Evolutionary conservation across 2,329 filamentous ascomycete genomes (phyloP).

Genomic region (Ceratocystis cacaofunesta): DNA sequence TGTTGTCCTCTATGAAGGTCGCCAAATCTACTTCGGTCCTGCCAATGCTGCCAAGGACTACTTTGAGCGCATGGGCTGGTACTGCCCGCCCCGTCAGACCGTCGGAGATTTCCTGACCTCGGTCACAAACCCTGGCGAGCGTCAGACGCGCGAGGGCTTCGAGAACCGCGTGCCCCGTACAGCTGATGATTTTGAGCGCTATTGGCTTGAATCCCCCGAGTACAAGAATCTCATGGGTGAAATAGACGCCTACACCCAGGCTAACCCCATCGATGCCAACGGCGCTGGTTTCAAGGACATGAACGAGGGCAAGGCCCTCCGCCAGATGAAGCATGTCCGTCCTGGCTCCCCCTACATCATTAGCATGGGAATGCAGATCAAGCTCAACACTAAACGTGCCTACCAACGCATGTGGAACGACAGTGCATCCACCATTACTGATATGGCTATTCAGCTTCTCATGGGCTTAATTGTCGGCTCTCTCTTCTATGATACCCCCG

Average conservation of each 20-base stretch:
- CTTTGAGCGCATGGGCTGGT: constrained; percentile 55
- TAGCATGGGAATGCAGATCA: constrained; percentile 38
- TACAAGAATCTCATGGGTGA: constrained; percentile 30
- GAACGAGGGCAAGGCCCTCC: constrained; percentile 33
- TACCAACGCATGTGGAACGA: constrained; percentile 40
- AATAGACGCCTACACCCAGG: constrained; percentile 35
- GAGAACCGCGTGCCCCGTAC: constrained; percentile 50
- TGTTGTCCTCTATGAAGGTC: constrained; percentile 59
- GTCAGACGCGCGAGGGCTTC: constrained; percentile 40
- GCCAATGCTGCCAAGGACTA: constrained; percentile 43
- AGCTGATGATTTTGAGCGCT: constrained; percentile 49
- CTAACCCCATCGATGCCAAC: constrained; percentile 30
- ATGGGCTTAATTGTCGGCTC: constrained; percentile 47
- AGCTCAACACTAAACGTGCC: constrained; percentile 35
- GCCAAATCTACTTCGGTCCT: constrained; percentile 62
- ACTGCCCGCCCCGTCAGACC: constrained; percentile 51
- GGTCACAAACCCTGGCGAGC: constrained; percentile 49
- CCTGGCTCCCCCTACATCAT: constrained; percentile 44
- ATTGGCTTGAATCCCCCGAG: constrained; percentile 33
- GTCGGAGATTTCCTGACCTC: constrained; percentile 56
- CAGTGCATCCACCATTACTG: constrained; percentile 32
- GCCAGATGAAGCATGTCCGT: constrained; percentile 39
- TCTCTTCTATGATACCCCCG: constrained; percentile 39
- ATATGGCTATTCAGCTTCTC: constrained; percentile 34
- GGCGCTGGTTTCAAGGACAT: constrained; percentile 28